A percentile compares a stretch with the other conserved stretches of the same genome.
Conservation (phyloP, 2,329 filamentous ascomycete genomes). For the Ascochyta fabae region DNA sequence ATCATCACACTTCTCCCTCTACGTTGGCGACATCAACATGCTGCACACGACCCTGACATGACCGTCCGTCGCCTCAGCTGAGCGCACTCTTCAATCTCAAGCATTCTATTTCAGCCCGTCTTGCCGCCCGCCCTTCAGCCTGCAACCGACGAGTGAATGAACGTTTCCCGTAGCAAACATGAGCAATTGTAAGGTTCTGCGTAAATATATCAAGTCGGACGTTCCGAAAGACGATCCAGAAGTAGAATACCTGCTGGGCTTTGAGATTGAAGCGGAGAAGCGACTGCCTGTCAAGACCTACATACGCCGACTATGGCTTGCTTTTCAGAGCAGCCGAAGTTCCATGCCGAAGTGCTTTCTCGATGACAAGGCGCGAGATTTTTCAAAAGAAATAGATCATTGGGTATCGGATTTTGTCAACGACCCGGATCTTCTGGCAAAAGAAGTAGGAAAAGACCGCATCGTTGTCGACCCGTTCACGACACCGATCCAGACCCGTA, state of each 20-base stretch:
- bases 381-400: background rate
- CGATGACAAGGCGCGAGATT: background rate
- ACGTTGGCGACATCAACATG: too few relatives aligned
- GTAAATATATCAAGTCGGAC: too few relatives aligned
- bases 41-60: too few relatives aligned
- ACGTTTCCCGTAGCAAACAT: too few relatives aligned
- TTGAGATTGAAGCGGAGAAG: conserved; percentile 19
- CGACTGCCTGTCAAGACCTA: background rate
- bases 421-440: background rate
- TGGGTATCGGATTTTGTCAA: background rate
- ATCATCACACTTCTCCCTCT: too few relatives aligned
- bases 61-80: too few relatives aligned
- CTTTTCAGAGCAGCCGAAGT: background rate
- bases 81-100: too few relatives aligned
- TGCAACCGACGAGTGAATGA: too few relatives aligned
- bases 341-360: background rate
- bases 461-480: background rate
- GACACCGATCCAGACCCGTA: background rate
- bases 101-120: too few relatives aligned
- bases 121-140: too few relatives aligned
- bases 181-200: too few relatives aligned
- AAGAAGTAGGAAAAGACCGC: background rate
- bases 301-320: conserved; percentile 6
- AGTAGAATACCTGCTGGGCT: background rate
- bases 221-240: too few relatives aligned